Evolutionary conservation across 257 asterid species (phyloP), one percentile per base, ranked within the genome.

Genomic region (Solanum tacnaense): DNA sequence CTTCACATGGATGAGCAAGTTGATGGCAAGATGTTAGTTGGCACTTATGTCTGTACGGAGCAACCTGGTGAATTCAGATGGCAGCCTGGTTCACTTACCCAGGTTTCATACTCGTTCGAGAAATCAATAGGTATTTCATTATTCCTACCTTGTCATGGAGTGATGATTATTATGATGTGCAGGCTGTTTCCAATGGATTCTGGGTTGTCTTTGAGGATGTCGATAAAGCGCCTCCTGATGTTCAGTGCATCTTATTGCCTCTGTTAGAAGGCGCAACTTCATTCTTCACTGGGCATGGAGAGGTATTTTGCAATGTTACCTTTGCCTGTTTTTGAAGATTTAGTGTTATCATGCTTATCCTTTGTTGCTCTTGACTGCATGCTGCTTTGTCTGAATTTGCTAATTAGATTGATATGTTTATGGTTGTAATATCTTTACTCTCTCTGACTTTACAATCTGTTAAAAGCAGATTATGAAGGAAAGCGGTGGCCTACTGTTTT

Each of bases 21-120:
- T 49, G 99, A 97, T 91, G 99, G 99, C 74, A 97, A 94, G 90
- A 95, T 98, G 82, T 88, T 97, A 90, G 91, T 97, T 88, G 99
- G 99, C 88, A 94, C 94, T 88, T 95, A 96, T 91, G 98, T 97
- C 85, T 96, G 96, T 90, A 91, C 98, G 1, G 99, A 96, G 87
- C 91, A 91, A 89, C 99, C 99, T 86, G 99, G 99, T 49, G 99
- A 97, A 92, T 97, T 97, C 94, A 93, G 94, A 92, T 97, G 99
- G 99, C 99, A 96, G 89, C 98, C 98, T 91, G 99, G 99, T 89
- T 94, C 98, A 88, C 99, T 97, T 84, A 93, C 98, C 56, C 99
- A 96, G 99, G 99, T 97, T 89, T 89, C 91, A 32, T 86, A 79
- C 34, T 41, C 73, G 20, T 79, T 81, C 71, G 62, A 39, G 16